Evolutionary conservation across 768 basidiomycete genomes (phyloP), one percentile per base, ranked within the genome.

Genomic region (Pleurotus sapidus): DNA sequence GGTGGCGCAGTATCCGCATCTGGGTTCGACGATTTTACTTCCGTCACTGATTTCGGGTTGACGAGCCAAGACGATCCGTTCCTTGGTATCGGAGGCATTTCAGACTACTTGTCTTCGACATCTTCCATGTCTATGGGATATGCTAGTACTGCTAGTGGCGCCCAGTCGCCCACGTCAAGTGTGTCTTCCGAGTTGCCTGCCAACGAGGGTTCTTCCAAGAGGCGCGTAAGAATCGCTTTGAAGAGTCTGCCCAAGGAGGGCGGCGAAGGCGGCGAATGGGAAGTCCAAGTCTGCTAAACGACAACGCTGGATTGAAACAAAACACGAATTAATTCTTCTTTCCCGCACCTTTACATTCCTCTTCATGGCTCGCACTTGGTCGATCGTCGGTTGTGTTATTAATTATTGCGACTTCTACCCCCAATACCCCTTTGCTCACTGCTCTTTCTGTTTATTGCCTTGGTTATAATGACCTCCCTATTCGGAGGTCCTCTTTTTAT

Each of bases 241-340:
- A 87, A 84, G 71, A 84, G 80, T 63, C 72, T 85, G 70, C 86
- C 87, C 0, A 76, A 76, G 18, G 71, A 78, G 27, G 86, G 84
- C 46, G 79, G 80, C 60, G 84, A 87, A 67, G 86, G 86, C 47
- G 88, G 87, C 59, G 88, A 89, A 73, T 89, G 88, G 88, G 88
- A 91, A 68, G 86, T 91, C 46, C 82, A 87, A 67, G 74, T 89
- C 51, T 88, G 86, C 69, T 88, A 72, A 75, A 59, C 30, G 30
- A 3, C 20, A 20, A 20, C 20, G 27, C 30, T 30, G 30, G 30
- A 34, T 3, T 11, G 9, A 34, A 34, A 34, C 30, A 34, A 34
- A 34, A 34, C 30, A 34, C 30, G 9, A 34, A 9, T 34, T 34
- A 34, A 34, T 34, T 34, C 30, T 27, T 42, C 25, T 27, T 12